phyloP scores from a whole-genome alignment of 768 basidiomycete genomes.

The Kwoniella sp. region DNA sequence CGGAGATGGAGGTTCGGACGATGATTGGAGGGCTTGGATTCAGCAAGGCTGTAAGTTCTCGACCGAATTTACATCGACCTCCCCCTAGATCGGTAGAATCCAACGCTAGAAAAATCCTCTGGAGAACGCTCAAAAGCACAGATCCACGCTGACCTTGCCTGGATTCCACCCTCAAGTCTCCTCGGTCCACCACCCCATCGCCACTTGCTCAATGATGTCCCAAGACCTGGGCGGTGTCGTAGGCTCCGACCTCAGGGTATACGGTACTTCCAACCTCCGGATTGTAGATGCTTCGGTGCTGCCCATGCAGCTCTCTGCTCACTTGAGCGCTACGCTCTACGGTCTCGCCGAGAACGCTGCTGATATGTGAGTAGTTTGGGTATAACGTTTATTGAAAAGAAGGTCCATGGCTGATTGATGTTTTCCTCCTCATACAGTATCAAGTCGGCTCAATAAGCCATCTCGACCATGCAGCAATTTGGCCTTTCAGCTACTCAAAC shows the following conservation, averaged over 20 bases:
- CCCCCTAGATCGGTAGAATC: too few relatives aligned
- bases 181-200: conserved; percentile 62
- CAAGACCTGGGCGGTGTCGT: conserved; percentile 63
- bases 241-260: conserved; percentile 62
- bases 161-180: conserved; percentile 43
- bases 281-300: conserved; percentile 63
- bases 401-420: background rate
- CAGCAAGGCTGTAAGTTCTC: conserved; percentile 17
- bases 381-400: too few relatives aligned
- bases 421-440: conserved; percentile 5
- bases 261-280: conserved; percentile 65
- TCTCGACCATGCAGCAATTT: background rate
- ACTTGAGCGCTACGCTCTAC: conserved; percentile 56
- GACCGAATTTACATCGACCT: too few relatives aligned
- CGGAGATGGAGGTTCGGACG: conserved; percentile 16
- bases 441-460: conserved; percentile 21
- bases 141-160: background rate
- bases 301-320: conserved; percentile 63
- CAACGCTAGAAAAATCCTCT: too few relatives aligned
- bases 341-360: conserved; percentile 62
- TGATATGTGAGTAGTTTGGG: conserved; percentile 48
- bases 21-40: conserved; percentile 23
- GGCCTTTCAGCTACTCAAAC: too few relatives aligned
- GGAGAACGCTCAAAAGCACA: background rate
- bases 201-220: conserved; percentile 66